phyloP scores from a whole-genome alignment of 164 flowering plant species.

The Macadamia tetraphylla region DNA sequence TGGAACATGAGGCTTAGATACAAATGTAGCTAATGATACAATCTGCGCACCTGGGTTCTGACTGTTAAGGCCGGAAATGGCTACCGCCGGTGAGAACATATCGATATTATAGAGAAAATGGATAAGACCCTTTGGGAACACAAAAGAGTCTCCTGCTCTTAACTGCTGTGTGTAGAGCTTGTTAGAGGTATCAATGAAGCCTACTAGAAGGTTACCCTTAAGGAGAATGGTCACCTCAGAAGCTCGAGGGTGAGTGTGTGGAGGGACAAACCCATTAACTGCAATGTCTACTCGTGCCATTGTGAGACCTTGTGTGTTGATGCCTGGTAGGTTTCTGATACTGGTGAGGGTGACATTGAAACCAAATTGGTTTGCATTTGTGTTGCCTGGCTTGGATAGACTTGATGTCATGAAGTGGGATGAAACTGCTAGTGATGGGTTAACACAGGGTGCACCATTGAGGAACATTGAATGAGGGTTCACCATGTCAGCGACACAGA shows the following conservation, averaged over 20 bases:
- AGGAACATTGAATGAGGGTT: neutral
- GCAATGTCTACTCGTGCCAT: constrained; percentile 56
- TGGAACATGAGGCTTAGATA: neutral
- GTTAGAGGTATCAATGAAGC: constrained; percentile 53
- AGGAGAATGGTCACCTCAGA: constrained; percentile 51
- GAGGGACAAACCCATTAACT: constrained; percentile 34
- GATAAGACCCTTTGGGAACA: constrained; percentile 52
- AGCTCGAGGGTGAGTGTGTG: constrained; percentile 38
- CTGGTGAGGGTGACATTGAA: constrained; percentile 37
- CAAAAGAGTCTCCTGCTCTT: constrained; percentile 13
- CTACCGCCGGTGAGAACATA: neutral
- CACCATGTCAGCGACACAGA: constrained; percentile 17
- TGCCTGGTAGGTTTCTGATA: constrained; percentile 47
- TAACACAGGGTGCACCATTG: no score
- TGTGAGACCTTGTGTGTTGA: constrained; percentile 60
- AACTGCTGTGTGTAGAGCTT: constrained; percentile 33
- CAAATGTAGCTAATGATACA: neutral
- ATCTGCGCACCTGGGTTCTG: neutral
- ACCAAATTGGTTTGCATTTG: constrained; percentile 32
- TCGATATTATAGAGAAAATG: constrained; percentile 35
- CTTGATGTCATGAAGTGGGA: constrained; percentile 55
- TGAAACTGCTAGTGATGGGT: constrained; percentile 10
- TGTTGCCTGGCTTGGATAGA: constrained; percentile 43
- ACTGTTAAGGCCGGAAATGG: neutral
- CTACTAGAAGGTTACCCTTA: constrained; percentile 37